Conservation (phyloP, 768 basidiomycete species). For the Gloeostereum incarnatum region DNA sequence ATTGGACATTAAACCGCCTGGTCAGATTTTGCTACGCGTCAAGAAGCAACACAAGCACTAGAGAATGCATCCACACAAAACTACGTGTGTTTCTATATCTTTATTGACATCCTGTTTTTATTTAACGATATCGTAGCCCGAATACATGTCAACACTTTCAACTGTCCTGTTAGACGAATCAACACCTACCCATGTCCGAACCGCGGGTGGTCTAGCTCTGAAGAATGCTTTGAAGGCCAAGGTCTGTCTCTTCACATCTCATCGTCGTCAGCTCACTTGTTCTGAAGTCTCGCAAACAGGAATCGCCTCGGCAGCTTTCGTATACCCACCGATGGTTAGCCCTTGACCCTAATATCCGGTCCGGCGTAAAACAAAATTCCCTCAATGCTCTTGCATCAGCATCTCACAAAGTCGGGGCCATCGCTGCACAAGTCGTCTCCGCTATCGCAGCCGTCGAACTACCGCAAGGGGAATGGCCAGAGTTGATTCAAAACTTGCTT, state of each 20-base stretch:
- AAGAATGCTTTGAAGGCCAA: constrained; percentile 92
- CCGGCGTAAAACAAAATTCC: constrained; percentile 81
- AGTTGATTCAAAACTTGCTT: constrained; percentile 82
- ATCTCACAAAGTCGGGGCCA: constrained; percentile 66
- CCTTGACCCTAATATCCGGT: constrained; percentile 56
- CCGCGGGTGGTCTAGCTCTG: constrained; percentile 93
- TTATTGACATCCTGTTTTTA: constrained; percentile 10
- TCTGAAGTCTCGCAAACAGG: constrained; percentile 41
- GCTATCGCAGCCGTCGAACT: constrained; percentile 93
- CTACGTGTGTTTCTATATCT: constrained; percentile 53
- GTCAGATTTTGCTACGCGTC: constrained; percentile 81
- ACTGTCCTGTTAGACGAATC: constrained; percentile 74
- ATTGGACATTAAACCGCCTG: too few relatives aligned
- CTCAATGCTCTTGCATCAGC: constrained; percentile 76
- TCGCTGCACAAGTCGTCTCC: constrained; percentile 88
- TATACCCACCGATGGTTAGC: constrained; percentile 75
- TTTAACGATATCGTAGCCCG: constrained; percentile 51
- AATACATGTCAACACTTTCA: constrained; percentile 91
- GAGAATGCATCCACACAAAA: constrained; percentile 81
- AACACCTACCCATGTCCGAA: constrained; percentile 66
- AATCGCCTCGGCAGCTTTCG: constrained; percentile 65
- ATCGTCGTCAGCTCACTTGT: constrained; percentile 12
- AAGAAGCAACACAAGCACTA: constrained; percentile 84
- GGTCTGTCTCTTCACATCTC: constrained; percentile 47
- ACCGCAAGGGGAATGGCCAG: constrained; percentile 79